phyloP scores from a whole-genome alignment of 139 green algal species.

The Ulvella scutata region DNA sequence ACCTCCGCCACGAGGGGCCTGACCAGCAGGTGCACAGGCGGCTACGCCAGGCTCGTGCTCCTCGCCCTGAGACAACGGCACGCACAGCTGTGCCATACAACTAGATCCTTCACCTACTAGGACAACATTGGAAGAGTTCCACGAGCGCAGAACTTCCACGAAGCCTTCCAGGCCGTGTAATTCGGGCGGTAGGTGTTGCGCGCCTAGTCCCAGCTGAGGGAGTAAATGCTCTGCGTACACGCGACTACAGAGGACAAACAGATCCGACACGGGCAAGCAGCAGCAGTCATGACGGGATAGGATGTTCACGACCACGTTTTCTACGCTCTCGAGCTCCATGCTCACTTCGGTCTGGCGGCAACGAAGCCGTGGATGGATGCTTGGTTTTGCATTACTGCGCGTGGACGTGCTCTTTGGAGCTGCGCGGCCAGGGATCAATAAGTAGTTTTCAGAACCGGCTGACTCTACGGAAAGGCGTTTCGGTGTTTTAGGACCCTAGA shows the following conservation, averaged over 20 bases:
- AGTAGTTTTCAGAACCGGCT: too few species aligned
- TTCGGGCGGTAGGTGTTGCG: background rate
- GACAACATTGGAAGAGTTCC: background rate
- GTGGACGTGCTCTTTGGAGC: too few species aligned
- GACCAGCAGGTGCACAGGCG: background rate
- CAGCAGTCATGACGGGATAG: background rate
- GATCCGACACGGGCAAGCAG: background rate
- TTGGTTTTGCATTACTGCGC: too few species aligned
- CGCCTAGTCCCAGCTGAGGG: background rate
- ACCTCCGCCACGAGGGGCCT: background rate
- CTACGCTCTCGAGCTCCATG: background rate
- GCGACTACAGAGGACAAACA: background rate
- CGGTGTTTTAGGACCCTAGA: too few species aligned
- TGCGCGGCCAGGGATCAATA: too few species aligned
- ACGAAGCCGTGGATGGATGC: too few species aligned
- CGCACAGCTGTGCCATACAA: background rate
- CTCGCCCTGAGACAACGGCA: background rate
- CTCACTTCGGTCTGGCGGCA: too few species aligned
- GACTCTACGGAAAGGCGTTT: too few species aligned
- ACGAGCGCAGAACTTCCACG: background rate
- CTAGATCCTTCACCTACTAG: background rate
- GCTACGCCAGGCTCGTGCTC: background rate
- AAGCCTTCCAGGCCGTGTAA: slow-evolving; percentile 1
- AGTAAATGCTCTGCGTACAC: background rate
- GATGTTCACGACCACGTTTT: slow-evolving; percentile 1